Base-by-base conservation (phyloP, 345 rosid genomes). In the Cardamine chenopodiifolia region DNA sequence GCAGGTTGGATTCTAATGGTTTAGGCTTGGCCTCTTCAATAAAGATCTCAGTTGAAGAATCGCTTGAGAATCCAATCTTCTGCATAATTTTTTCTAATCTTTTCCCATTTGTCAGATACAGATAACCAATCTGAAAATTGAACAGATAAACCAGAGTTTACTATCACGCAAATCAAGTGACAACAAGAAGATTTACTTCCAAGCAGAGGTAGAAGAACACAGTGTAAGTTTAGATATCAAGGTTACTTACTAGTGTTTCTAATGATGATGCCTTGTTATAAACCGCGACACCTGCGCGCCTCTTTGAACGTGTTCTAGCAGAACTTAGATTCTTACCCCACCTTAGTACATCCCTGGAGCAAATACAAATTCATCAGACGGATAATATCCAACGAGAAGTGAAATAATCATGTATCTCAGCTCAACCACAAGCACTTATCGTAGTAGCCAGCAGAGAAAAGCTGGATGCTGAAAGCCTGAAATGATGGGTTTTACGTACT, bases 31-130 rank as follows among this genome's bases (percentile, higher is more conserved):
- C 73, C 72, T 69, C 83, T 66, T 87, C 81, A 68, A 79, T 67
- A 34, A 87, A 32, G 66, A 78, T 63, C 60, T 82, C 81, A 5
- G 78, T 32, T 34, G 94, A 88, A 64, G 82, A 74, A 35, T 81
- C 89, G 2, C 83, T 76, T 5, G 89, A 82, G 77, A 93, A 91
- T 79, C 98, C 97, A 72, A 93, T 67, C 83, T 82, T 87, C 48
- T 48, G 37, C 97, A 93, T 91, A 61, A 91, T 75, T 61, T 91
- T 88, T 31, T 91, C 96, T 82, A 93, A 77, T 61, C 97, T 88
- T 22, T 83, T 84, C 44, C 60, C 82, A 44, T 91, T 81, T 39
- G 91, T 89, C 60, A 93, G 80, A 83, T 91, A 93, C 18, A 93
- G 79, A 81, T 85, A 86, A 58, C 98, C 98, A 79, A 89, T 81